Conservation (phyloP, 768 basidiomycete species). For the Pulveroboletus sp. region DNA sequence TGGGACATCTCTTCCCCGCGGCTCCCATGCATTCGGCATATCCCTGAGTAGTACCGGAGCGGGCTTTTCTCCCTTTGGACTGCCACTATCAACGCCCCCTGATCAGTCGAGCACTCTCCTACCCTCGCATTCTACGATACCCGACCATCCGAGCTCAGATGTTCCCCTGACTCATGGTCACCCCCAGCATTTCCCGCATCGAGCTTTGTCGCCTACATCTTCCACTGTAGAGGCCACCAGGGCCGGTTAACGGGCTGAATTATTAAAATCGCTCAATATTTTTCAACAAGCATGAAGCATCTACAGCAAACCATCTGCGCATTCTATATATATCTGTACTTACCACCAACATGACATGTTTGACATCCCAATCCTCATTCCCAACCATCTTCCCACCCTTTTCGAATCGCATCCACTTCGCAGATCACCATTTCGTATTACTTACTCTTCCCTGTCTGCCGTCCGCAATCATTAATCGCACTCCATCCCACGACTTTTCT, state of each 20-base stretch:
- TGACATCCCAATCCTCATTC: conserved; percentile 32
- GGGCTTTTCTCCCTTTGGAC: conserved; percentile 31
- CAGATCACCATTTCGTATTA: conserved; percentile 29
- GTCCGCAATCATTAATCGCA: conserved; percentile 31
- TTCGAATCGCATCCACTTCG: conserved; percentile 29
- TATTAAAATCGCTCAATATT: conserved; percentile 38
- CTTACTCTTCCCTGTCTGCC: conserved; percentile 21
- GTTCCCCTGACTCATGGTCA: conserved; percentile 31
- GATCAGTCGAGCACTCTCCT: conserved; percentile 25
- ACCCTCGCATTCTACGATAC: conserved; percentile 34
- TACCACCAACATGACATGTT: conserved; percentile 34
- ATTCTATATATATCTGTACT: conserved; percentile 40
- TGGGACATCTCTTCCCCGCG: conserved; percentile 26
- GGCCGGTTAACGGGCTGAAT: conserved; percentile 38
- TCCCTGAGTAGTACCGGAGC: conserved; percentile 26
- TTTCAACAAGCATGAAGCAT: conserved; percentile 37
- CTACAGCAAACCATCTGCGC: conserved; percentile 38
- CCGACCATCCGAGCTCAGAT: conserved; percentile 34
- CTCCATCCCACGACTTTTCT: conserved; percentile 18
- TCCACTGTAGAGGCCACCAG: conserved; percentile 38
- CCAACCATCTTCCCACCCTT: conserved; percentile 14
- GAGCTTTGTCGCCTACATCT: conserved; percentile 36
- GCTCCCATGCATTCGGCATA: conserved; percentile 31
- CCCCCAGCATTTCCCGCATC: conserved; percentile 37
- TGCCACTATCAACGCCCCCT: conserved; percentile 31